Base-by-base conservation (phyloP, 345 rosid species). In the Linum trigynum region DNA sequence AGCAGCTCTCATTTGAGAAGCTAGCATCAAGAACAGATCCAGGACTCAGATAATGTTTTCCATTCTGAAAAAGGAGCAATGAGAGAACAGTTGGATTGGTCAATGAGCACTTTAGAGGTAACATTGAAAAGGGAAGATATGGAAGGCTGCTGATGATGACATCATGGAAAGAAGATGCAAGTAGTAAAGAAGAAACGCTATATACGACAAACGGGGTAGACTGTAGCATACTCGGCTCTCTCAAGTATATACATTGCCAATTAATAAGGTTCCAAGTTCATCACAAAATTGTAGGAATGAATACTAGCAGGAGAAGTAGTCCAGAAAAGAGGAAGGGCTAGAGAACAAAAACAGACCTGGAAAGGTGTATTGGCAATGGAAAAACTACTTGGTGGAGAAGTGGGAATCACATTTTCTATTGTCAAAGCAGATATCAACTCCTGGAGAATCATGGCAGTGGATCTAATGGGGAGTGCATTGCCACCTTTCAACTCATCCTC, bases 1-100 rank as follows among this genome's bases (percentile, higher is more conserved):
- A 63, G 73, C 85, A 85, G 70, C 97, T 90, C 61, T 84, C 89
- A 53, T 79, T 86, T 8, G 91, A 88, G 80, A 88, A 90, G 11
- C 96, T 79, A 67, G 96, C 92, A 55, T 90, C 96, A 36, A 94
- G 95, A 65, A 90, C 89, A 23, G 97, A 90, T 60, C 95, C 97
- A 2, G 97, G 99, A 64, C 99, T 90, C 4, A 84, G 82, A 79
- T 76, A 82, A 66, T 86, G 75, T 55, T 59, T 65, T 66, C 77
- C 74, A 37, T 62, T 66, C 88, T 87, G 76, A 71, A 41, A 41
- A 38, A 69, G 53, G 53, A 45, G 39, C 48, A 67, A 67, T 42
- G 57, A 41, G 43, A 42, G 64, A 48, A 48, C 67, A 50, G 59
- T 42, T 42, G 15, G 32, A 10, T 45, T 58, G 67, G 68, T 68